These are phyloP conservation scores for Verticillium nubilum DNA, from an alignment of 2,329 filamentous ascomycete species.

Conservation along the genomic window DNA sequence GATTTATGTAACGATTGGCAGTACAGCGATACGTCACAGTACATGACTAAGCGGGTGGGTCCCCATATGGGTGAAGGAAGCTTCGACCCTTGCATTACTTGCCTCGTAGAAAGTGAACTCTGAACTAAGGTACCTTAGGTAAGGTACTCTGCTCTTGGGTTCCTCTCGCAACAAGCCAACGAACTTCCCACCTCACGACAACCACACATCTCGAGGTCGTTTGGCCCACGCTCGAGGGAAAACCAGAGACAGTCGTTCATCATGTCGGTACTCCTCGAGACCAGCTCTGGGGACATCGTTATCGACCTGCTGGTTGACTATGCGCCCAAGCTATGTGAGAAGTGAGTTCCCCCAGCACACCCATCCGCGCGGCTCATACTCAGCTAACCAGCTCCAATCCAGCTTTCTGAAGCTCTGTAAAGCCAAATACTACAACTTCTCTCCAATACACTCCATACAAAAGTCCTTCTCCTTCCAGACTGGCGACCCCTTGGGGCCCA, in stretches of 20 bases:
- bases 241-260: background rate
- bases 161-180: too few relatives aligned
- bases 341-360: constrained; percentile 54
- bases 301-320: constrained; percentile 88
- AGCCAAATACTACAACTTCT: constrained; percentile 98
- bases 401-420: constrained; percentile 99
- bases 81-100: background rate
- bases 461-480: constrained; percentile 96
- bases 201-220: background rate
- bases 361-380: constrained; percentile 9
- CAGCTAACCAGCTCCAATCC: constrained; percentile 49
- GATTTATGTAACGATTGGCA: too few relatives aligned
- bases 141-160: too few relatives aligned
- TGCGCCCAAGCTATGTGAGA: constrained; percentile 88
- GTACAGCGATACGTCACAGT: background rate
- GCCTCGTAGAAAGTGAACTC: background rate
- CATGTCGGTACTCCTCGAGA: constrained; percentile 95
- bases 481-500: constrained; percentile 86
- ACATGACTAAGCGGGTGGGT: background rate
- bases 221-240: background rate
- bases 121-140: too few relatives aligned
- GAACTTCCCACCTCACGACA: too few relatives aligned
- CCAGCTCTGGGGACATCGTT: constrained; percentile 87
- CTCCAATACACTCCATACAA: constrained; percentile 85
- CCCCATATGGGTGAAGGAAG: background rate